Base-by-base conservation (phyloP, 2,329 filamentous ascomycete genomes). In the Monosporascus sp. region DNA sequence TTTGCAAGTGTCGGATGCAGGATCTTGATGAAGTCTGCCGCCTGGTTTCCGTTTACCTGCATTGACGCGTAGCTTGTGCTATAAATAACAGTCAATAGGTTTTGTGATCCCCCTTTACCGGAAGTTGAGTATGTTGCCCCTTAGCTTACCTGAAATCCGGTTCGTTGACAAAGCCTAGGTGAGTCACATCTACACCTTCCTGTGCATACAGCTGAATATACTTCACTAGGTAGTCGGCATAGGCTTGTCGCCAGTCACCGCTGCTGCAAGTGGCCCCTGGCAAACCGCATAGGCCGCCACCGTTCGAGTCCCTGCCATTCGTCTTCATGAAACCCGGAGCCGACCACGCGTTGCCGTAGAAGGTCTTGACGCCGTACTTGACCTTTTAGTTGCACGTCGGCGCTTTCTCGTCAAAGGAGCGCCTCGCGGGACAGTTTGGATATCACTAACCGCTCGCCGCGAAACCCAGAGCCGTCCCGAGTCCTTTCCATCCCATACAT, bases 11-110 rank as follows among this genome's bases (percentile, higher is more conserved):
- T 74, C 19, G 71, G 67, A 49, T 71, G 68, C 44, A 82, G 69
- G n/a, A 77, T 68, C 53, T 68, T 64, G 66, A 82, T 76, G 63
- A 82, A 80, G 41, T 77, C 73, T 46, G 74, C 77, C 3, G 77
- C 77, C 66, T 80, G 69, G 17, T 67, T 70, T 50, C 73, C 74
- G 34, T 71, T 66, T 8, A 72, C 75, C 34, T 68, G 66, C 77
- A 81, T 81, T 6, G 69, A 72, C 11, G 77, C 76, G 56, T 78
- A 76, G 27, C 43, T 58, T 41, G 52, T 55, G 26, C 49, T 51
- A 22, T 56, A 51, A 52, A 19, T 20, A 47, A 43, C 22, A 3
- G 40, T 50, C 56, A 45, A 43, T 46, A 22, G 40, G 51, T 51
- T 37, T 36, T 43, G 52, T 54, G 50, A 44, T 38, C 37, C n/a